These are phyloP conservation scores for Mrakia blollopis DNA, from an alignment of 768 basidiomycete species.

Conservation along the genomic window DNA sequence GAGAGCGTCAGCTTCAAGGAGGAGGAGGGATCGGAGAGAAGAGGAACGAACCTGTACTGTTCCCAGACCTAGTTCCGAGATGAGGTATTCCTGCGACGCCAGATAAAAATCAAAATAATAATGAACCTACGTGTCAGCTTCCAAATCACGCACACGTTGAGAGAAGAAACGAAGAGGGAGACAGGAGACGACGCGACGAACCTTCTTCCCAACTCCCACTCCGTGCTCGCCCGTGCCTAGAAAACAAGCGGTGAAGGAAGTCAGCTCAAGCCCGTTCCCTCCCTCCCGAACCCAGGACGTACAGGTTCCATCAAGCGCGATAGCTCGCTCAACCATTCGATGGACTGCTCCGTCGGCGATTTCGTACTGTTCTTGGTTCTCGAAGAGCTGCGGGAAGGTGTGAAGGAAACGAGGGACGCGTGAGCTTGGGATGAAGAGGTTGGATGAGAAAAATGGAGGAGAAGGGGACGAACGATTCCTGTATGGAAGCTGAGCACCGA, in stretches of 20 bases:
- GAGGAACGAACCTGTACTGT: slow-evolving; percentile 53
- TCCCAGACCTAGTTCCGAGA: slow-evolving; percentile 72
- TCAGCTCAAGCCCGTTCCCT: too few relatives aligned
- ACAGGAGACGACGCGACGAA: background rate
- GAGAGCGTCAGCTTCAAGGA: background rate
- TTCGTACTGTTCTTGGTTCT: slow-evolving; percentile 28
- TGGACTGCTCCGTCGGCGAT: slow-evolving; percentile 43
- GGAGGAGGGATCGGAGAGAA: background rate
- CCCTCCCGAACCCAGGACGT: too few relatives aligned
- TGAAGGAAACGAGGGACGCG: background rate
- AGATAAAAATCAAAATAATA: too few relatives aligned
- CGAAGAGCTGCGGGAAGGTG: slow-evolving; percentile 7
- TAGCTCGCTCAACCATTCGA: slow-evolving; percentile 47
- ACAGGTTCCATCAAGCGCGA: slow-evolving; percentile 48
- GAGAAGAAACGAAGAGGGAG: background rate
- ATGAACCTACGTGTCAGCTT: background rate
- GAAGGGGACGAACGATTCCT: background rate
- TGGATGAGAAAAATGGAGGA: background rate
- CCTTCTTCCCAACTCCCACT: slow-evolving; percentile 75
- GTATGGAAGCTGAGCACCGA: slow-evolving; percentile 18
- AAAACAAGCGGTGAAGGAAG: too few relatives aligned
- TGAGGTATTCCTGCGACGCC: slow-evolving; percentile 61
- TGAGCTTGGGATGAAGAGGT: background rate
- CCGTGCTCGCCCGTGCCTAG: slow-evolving; percentile 53
- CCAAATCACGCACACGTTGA: background rate